Conservation (phyloP, 352 stramenopile genomes). For the Phytophthora syringae region DNA sequence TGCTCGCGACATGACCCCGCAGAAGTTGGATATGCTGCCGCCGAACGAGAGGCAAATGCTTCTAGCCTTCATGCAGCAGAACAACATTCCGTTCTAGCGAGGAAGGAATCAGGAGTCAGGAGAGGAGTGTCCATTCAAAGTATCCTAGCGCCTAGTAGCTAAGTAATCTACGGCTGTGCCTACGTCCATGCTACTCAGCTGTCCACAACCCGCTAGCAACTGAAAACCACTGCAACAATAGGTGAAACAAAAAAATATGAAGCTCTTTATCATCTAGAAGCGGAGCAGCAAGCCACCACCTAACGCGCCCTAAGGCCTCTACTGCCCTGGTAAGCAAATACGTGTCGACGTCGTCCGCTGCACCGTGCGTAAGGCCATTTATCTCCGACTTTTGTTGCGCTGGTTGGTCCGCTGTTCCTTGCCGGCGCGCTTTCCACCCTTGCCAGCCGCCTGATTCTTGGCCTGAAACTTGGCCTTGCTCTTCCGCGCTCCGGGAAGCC, state of each 20-base stretch:
- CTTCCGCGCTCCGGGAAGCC: conserved; percentile 62
- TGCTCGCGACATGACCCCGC: conserved; percentile 79
- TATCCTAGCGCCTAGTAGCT: conserved; percentile 15
- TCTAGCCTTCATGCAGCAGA: conserved; percentile 83
- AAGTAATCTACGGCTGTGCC: conserved; percentile 17
- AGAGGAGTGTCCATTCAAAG: conserved; percentile 19
- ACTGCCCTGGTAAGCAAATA: conserved; percentile 13
- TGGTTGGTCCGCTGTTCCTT: conserved; percentile 61
- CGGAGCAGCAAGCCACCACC: conserved; percentile 14
- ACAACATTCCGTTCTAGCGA: conserved; percentile 66
- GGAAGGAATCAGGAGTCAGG: conserved; percentile 4
- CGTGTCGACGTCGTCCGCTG: conserved; percentile 4
- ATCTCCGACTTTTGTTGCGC: conserved; percentile 57
- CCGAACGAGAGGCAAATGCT: conserved; percentile 83
- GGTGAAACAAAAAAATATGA: conserved; percentile 27
- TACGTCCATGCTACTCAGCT: neutral
- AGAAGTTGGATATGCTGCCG: conserved; percentile 82
- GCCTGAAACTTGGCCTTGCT: conserved; percentile 45
- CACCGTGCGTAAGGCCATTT: conserved; percentile 21
- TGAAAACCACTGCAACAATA: too few species aligned
- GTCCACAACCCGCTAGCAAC: too few species aligned
- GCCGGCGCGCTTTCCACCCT: conserved; percentile 63
- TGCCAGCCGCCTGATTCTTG: conserved; percentile 50
- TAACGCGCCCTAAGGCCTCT: conserved; percentile 16
- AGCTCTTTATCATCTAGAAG: conserved; percentile 42